Base-by-base conservation (phyloP, 768 basidiomycete genomes). In the Tulasnella calospora region DNA sequence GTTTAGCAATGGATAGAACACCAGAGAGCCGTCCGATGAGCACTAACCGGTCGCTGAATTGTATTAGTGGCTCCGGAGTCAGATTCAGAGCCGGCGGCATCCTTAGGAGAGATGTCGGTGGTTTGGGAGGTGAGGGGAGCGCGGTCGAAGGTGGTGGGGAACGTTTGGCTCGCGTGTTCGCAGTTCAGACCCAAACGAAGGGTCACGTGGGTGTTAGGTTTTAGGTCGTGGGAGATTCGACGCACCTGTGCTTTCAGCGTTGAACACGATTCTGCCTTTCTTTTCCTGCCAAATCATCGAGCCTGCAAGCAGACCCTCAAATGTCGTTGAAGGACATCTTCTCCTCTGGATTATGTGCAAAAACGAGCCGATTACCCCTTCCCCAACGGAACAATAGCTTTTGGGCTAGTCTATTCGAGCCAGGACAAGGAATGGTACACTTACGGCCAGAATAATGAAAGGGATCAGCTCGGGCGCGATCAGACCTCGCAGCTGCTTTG, bases 31-130 rank as follows among this genome's bases (percentile, higher is more conserved):
- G 30, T 47, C 44, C 19, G 19, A 40, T 36, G 17, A 46, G 73
- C 30, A 67, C 70, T n/a, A 35, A 80, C 80, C 80, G 72, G 40
- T 79, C 79, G 23, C 78, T 73, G 71, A 80, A 80, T 40, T 78
- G 79, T 30, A 79, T 44, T 44, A 80, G 55, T 23, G 79, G 80
- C 76, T 80, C 76, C 51, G 23, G 51, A 51, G 23, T 51, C 51
- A 51, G 51, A 51, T 51, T 51, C 51, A 51, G 51, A 51, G 51
- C 51, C 51, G 51, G 51, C n/a, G 51, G 51, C 51, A 51, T 47
- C 23, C 35, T 75, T 47, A 33, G 74, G 74, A 47, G 74, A 38
- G 35, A 41, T 35, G 55, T 41, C 74, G 51, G 44, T 46, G 74
- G 38, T 36, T 47, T 23, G 73, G 74, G 46, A 36, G 74, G 44